A percentile compares a stretch with the other conserved stretches of the same genome.
Conservation (phyloP, 108 stramenopile genomes). For the Skeletonema costatum region DNA sequence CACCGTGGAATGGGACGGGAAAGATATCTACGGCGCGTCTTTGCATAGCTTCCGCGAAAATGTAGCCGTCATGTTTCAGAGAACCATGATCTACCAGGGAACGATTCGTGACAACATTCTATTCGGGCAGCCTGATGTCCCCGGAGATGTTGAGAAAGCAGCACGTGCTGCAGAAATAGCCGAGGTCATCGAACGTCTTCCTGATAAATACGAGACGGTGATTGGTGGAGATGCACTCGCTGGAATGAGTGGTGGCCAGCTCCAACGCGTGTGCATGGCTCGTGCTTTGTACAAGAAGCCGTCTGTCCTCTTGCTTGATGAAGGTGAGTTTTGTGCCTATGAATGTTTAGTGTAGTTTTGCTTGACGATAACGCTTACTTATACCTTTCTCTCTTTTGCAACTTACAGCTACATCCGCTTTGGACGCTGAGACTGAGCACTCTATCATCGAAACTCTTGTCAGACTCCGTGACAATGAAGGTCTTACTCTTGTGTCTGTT, state of each 20-base stretch:
- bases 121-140: neutral
- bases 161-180: slow-evolving; percentile 4
- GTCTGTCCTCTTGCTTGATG: slow-evolving; percentile 36
- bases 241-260: neutral
- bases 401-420: slow-evolving; percentile 34
- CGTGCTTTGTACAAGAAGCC: slow-evolving; percentile 38
- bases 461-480: slow-evolving; percentile 1
- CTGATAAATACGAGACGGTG: slow-evolving; percentile 16
- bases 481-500: slow-evolving; percentile 31
- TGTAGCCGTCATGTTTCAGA: slow-evolving; percentile 10
- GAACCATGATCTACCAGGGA: slow-evolving; percentile 6
- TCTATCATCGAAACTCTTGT: slow-evolving; percentile 12
- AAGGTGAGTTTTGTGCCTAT: neutral
- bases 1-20: slow-evolving; percentile 2
- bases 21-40: neutral
- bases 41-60: slow-evolving; percentile 6
- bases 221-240: slow-evolving; percentile 8
- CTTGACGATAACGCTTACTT: no score
- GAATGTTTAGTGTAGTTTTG: no score
- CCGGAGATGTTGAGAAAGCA: slow-evolving; percentile 1
- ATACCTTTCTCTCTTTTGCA: no score
- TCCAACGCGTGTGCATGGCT: slow-evolving; percentile 36
- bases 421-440: slow-evolving; percentile 25
- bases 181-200: slow-evolving; percentile 9
- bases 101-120: slow-evolving; percentile 17